Conservation (phyloP, 495 filamentous ascomycete species). For the Letharia lupina region DNA sequence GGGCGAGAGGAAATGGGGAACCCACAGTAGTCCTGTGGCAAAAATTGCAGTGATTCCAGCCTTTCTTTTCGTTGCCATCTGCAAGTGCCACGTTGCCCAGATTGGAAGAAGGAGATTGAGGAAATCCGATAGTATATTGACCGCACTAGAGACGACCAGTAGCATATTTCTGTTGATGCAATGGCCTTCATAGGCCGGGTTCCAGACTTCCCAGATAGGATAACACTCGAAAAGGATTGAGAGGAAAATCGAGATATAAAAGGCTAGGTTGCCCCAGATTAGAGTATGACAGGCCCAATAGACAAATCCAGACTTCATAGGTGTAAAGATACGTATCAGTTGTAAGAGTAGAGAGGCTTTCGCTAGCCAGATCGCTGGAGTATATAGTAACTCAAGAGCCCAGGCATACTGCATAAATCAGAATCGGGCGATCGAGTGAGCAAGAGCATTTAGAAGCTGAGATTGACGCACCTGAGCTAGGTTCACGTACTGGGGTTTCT, state of each 20-base stretch:
- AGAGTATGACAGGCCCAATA: slow-evolving; percentile 20
- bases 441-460: neutral
- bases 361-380: slow-evolving; percentile 12
- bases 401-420: slow-evolving; percentile 16
- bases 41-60: slow-evolving; percentile 9
- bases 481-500: neutral
- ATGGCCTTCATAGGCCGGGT: neutral
- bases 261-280: slow-evolving; percentile 18
- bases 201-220: slow-evolving; percentile 15
- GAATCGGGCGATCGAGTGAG: neutral
- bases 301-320: slow-evolving; percentile 14
- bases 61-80: slow-evolving; percentile 14
- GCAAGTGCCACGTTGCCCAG: slow-evolving; percentile 21
- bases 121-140: slow-evolving; percentile 22
- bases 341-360: slow-evolving; percentile 21
- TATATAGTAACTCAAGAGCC: slow-evolving; percentile 20
- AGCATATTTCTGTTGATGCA: slow-evolving; percentile 7
- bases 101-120: slow-evolving; percentile 16
- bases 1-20: neutral
- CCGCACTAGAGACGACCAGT: slow-evolving; percentile 2
- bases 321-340: slow-evolving; percentile 24
- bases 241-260: slow-evolving; percentile 19
- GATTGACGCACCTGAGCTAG: neutral
- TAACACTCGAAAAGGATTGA: slow-evolving; percentile 22
- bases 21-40: slow-evolving; percentile 11